A percentile compares a stretch with the other conserved stretches of the same genome.
Conservation (phyloP, 2,329 filamentous ascomycete genomes). For the Colletotrichum brevisporum region DNA sequence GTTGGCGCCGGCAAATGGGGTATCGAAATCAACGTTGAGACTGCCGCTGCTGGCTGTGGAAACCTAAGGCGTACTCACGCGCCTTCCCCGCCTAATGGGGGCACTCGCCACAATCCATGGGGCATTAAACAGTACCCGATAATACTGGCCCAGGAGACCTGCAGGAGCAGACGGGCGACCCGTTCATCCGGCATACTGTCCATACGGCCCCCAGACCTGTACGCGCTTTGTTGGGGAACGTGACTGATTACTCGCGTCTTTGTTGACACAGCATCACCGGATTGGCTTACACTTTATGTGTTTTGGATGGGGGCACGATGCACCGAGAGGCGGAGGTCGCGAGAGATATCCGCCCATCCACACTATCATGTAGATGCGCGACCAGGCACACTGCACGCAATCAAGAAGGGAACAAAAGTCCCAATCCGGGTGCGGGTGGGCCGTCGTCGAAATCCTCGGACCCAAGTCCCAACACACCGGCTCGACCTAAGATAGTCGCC, state of each 20-base stretch:
- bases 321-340: constrained; percentile 2
- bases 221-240: constrained; percentile 7
- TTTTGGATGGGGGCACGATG: constrained; percentile 2
- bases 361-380: constrained; percentile 3
- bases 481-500: constrained; percentile 8
- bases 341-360: constrained; percentile 32
- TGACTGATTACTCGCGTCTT: constrained; percentile 28
- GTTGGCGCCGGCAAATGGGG: constrained; percentile 30
- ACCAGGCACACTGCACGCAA: constrained; percentile 23
- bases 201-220: constrained; percentile 24
- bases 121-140: no score
- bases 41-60: no score
- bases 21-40: no score
- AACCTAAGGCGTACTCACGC: no score
- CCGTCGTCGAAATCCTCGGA: constrained; percentile 1
- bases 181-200: constrained; percentile 15
- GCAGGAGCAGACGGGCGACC: constrained; percentile 25
- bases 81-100: no score
- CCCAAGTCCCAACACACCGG: constrained; percentile 20
- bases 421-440: constrained; percentile 18
- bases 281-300: constrained; percentile 11
- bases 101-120: no score
- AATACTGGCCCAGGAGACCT: constrained; percentile 19
- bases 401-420: constrained; percentile 28
- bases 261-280: constrained; percentile 25